These are phyloP conservation scores for Besnoitia besnoiti DNA, from an alignment of 169 alveolate genomes.

Conservation along the genomic window DNA sequence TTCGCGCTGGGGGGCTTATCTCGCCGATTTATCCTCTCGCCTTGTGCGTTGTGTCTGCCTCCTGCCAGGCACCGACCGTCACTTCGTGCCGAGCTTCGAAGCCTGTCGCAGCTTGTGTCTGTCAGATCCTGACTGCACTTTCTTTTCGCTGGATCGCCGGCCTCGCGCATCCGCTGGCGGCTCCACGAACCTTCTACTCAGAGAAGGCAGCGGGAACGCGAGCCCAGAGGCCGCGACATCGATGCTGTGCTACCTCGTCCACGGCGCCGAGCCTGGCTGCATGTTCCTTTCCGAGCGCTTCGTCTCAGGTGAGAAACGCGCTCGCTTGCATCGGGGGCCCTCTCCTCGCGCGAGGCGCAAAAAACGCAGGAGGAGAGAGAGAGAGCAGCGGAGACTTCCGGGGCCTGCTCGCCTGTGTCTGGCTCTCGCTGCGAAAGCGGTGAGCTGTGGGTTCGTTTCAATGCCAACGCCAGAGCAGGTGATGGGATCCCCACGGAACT, in stretches of 20 bases:
- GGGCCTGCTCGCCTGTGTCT: too few relatives aligned
- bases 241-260: neutral
- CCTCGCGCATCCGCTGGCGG: neutral
- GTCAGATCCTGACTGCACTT: conserved; percentile 6
- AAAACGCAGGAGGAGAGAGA: too few relatives aligned
- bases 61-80: neutral
- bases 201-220: neutral
- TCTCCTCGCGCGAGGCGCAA: too few relatives aligned
- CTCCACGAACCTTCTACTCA: neutral
- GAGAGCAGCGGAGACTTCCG: too few relatives aligned
- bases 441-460: too few relatives aligned
- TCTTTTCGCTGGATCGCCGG: neutral
- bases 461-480: too few relatives aligned
- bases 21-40: too few relatives aligned
- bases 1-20: too few relatives aligned
- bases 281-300: conserved; percentile 19
- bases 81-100: neutral
- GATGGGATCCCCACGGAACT: too few relatives aligned
- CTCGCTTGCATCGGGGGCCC: neutral
- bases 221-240: neutral
- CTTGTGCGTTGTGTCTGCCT: too few relatives aligned
- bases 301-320: neutral
- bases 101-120: neutral
- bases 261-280: neutral
- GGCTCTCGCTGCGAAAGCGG: too few relatives aligned